phyloP scores from a whole-genome alignment of 352 stramenopile genomes.

The Pythium dissimile region DNA sequence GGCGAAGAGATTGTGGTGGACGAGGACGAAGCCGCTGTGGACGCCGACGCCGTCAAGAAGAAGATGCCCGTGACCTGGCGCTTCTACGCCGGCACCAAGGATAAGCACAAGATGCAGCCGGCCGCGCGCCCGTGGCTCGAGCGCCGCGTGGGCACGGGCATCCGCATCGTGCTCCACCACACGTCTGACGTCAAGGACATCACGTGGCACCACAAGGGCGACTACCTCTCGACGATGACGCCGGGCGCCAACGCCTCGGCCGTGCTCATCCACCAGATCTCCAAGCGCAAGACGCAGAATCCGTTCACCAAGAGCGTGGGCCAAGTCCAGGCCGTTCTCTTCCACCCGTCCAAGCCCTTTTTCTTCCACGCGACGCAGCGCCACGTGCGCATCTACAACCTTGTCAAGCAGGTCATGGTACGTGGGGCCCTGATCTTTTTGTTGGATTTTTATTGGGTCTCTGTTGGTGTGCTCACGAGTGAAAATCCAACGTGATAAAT shows the following conservation, averaged over 20 bases:
- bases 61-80: constrained; percentile 91
- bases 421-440: neutral
- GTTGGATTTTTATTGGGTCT: neutral
- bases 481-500: too few relatives aligned
- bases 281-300: constrained; percentile 95
- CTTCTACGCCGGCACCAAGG: constrained; percentile 80
- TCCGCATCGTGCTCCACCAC: constrained; percentile 85
- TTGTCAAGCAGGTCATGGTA: constrained; percentile 96
- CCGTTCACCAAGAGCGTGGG: constrained; percentile 95
- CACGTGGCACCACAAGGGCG: constrained; percentile 98
- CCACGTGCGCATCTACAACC: constrained; percentile 98
- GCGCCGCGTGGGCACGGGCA: constrained; percentile 72
- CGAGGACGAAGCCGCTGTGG: constrained; percentile 65
- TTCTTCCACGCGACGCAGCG: constrained; percentile 99
- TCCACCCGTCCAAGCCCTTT: constrained; percentile 99
- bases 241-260: constrained; percentile 86
- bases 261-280: constrained; percentile 98
- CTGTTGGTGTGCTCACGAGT: constrained; percentile 29
- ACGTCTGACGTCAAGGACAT: constrained; percentile 91
- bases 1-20: constrained; percentile 51
- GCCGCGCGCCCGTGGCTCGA: constrained; percentile 57
- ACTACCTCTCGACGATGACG: constrained; percentile 97
- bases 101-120: constrained; percentile 65
- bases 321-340: constrained; percentile 94
- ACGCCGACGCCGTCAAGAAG: constrained; percentile 78